These are phyloP conservation scores for Fusarium sp. DNA, from an alignment of 2,329 filamentous ascomycete genomes.

Conservation along the genomic window DNA sequence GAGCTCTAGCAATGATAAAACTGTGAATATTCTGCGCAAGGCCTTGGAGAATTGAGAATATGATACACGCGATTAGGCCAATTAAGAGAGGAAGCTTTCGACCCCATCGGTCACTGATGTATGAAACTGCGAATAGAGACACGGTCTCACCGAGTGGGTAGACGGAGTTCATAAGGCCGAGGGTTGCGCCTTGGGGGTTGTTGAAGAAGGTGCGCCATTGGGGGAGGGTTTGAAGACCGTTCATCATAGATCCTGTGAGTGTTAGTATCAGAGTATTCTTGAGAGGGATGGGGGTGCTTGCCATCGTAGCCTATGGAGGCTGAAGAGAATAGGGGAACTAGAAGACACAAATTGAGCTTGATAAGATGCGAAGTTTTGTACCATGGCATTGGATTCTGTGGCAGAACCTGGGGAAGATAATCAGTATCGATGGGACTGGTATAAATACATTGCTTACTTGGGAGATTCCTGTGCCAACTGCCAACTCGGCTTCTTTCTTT, in stretches of 20 bases:
- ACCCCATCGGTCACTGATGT: background rate
- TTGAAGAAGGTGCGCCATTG: constrained; percentile 56
- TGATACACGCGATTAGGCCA: background rate
- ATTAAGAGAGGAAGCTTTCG: background rate
- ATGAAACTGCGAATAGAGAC: background rate
- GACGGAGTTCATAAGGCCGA: constrained; percentile 53
- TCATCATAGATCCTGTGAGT: constrained; percentile 51
- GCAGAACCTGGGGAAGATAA: constrained; percentile 47
- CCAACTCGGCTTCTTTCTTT: background rate
- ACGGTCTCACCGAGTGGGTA: constrained; percentile 51
- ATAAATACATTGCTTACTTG: no score
- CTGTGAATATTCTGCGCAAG: background rate
- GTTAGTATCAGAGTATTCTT: background rate
- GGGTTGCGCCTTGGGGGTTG: constrained; percentile 49
- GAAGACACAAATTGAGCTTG: constrained; percentile 56
- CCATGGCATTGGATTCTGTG: constrained; percentile 55
- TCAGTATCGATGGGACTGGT: background rate
- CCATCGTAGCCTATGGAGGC: constrained; percentile 59
- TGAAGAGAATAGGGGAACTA: constrained; percentile 57
- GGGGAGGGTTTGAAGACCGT: constrained; percentile 56
- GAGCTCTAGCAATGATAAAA: background rate
- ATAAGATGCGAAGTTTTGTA: constrained; percentile 56
- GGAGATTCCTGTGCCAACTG: background rate
- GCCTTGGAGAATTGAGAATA: background rate
- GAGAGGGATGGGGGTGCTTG: background rate